phyloP scores from a whole-genome alignment of 192 early-diverging fungal genomes.

The Glomus cerebriforme region DNA sequence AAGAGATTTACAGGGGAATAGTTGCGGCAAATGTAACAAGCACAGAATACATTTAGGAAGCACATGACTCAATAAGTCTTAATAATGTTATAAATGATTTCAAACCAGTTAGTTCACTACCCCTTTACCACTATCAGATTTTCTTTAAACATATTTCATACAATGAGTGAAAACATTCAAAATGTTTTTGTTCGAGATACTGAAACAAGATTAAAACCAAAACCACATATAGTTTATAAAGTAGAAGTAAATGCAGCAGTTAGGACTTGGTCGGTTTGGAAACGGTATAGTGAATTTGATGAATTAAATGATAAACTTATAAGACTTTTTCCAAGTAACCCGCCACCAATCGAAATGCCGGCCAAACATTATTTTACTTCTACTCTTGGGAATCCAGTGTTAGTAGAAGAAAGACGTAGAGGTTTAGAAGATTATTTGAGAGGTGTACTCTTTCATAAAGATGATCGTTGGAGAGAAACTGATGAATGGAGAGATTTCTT shows the following conservation, averaged over 20 bases:
- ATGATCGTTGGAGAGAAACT: conserved; percentile 73
- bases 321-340: conserved; percentile 64
- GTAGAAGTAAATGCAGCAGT: conserved; percentile 76
- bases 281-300: conserved; percentile 83
- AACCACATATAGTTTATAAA: conserved; percentile 73
- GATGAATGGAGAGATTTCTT: conserved; percentile 77
- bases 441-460: conserved; percentile 67
- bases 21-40: too few species aligned
- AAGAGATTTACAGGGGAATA: too few species aligned
- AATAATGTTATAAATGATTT: too few species aligned
- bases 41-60: too few species aligned
- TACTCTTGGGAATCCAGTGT: conserved; percentile 57
- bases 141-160: neutral
- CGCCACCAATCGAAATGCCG: conserved; percentile 67
- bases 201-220: conserved; percentile 54
- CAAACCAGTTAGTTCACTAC: too few species aligned
- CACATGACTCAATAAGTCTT: too few species aligned
- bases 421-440: conserved; percentile 80
- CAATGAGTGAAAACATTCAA: conserved; percentile 61
- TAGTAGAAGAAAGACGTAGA: conserved; percentile 72
- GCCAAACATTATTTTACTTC: conserved; percentile 71
- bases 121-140: neutral
- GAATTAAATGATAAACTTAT: conserved; percentile 63
- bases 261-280: conserved; percentile 86
- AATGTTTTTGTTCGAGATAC: conserved; percentile 56